Evolutionary conservation across 305 asterid genomes (phyloP), one percentile per base, ranked within the genome.

Genomic region (Euphrasia arctica): DNA sequence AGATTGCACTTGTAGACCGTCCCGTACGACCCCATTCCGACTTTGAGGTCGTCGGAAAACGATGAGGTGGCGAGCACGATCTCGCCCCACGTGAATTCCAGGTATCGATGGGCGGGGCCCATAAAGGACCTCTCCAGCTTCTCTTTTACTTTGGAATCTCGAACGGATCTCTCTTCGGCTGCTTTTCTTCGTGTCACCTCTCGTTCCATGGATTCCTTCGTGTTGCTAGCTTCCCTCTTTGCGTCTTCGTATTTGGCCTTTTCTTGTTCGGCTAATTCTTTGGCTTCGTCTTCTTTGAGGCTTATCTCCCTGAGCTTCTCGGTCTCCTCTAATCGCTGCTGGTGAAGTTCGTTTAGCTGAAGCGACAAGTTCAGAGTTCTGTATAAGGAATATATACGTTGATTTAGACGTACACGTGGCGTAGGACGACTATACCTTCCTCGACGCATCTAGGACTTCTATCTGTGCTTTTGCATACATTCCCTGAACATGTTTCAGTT

Each of bases 11-110:
- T 78, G 57, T 78, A 78, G 5, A 78, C 83, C 41, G 67, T 71
- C 69, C 83, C 83, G 56, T 74, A 68, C 12, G 75, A 70, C 54
- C 83, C 83, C 69, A 68, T 72, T 75, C 83, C 83, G 12, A 78
- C 66, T 65, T 58, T 65, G 54, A 71, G 73, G 48, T 65, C 68
- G 31, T 63, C 55, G 3, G 83, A 75, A 48, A 78, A 69, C 4
- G 75, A 68, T 45, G 58, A 69, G 8, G 71, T 74, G 52, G 80
- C 83, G 27, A 69, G 14, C 12, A 22, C 39, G 12, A 78, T 78
- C 62, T 78, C 83, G 39, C 75, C 83, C 80, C 80, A 74, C 1
- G 71, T 50, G 45, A 74, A 78, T 51, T 68, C 71, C 55, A 68
- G 77, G 72, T 71, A 71, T 18, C 62, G 72, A 15, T 67, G 49